phyloP scores from a whole-genome alignment of 352 stramenopile genomes.

The Globisporangium barbulae region DNA sequence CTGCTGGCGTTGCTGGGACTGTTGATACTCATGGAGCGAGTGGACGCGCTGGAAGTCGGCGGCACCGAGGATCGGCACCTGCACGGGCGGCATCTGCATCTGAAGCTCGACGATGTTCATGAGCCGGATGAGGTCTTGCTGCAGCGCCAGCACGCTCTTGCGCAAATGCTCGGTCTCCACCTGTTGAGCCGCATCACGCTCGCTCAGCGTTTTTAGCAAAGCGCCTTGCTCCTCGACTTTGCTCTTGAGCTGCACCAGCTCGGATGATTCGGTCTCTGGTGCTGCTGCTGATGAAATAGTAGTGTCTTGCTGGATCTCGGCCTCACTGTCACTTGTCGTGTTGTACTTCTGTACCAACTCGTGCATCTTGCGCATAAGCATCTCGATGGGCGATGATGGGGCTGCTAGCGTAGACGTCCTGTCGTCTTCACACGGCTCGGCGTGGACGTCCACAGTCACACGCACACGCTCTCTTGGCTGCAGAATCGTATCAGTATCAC shows the following conservation, averaged over 20 bases:
- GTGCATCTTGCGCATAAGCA: constrained; percentile 57
- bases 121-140: constrained; percentile 69
- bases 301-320: neutral
- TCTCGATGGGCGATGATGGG: constrained; percentile 36
- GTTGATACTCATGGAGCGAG: neutral
- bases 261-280: neutral
- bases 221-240: constrained; percentile 30
- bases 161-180: constrained; percentile 51
- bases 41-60: neutral
- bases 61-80: constrained; percentile 14
- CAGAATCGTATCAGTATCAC: no score
- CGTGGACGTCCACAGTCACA: constrained; percentile 9
- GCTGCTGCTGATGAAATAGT: no score
- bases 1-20: neutral
- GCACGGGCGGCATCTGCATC: constrained; percentile 56
- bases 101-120: constrained; percentile 80
- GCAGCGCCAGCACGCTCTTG: constrained; percentile 59
- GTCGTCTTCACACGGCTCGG: neutral
- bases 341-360: constrained; percentile 51
- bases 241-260: constrained; percentile 21
- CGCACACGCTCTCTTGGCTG: neutral
- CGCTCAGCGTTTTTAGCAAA: constrained; percentile 25
- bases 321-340: neutral
- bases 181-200: constrained; percentile 31
- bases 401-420: neutral